phyloP scores from a whole-genome alignment of 1,139 yeast species.

The Debaryomyces subglobosus region DNA sequence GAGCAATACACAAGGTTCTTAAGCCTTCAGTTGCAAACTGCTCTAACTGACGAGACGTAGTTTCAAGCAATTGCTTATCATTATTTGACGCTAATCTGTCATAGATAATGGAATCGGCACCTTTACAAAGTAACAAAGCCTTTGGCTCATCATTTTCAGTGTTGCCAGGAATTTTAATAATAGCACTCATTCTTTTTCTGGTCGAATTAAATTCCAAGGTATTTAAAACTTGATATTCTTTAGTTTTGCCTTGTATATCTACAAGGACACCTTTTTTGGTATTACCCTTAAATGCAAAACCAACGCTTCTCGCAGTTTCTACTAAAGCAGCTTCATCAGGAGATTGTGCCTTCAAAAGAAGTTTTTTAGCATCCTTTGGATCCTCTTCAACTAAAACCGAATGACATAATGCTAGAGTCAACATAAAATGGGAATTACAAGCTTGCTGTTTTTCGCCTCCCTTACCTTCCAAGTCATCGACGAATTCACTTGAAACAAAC shows the following conservation, averaged over 20 bases:
- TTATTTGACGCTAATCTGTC: slow-evolving; percentile 40
- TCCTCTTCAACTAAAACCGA: slow-evolving; percentile 58
- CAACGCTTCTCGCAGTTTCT: slow-evolving; percentile 60
- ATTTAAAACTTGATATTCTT: slow-evolving; percentile 52
- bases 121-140: slow-evolving; percentile 50
- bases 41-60: slow-evolving; percentile 46
- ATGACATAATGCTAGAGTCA: slow-evolving; percentile 58
- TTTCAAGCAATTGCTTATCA: slow-evolving; percentile 31
- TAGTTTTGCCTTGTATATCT: slow-evolving; percentile 44
- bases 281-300: slow-evolving; percentile 51
- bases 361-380: slow-evolving; percentile 37
- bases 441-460: slow-evolving; percentile 34
- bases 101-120: slow-evolving; percentile 53
- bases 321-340: slow-evolving; percentile 71
- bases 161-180: slow-evolving; percentile 60
- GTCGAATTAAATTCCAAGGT: slow-evolving; percentile 57
- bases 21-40: slow-evolving; percentile 52
- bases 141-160: slow-evolving; percentile 36
- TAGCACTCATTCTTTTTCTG: slow-evolving; percentile 84
- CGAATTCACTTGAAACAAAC: slow-evolving; percentile 50
- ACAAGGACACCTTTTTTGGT: slow-evolving; percentile 50
- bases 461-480: slow-evolving; percentile 37
- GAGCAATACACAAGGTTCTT: slow-evolving; percentile 52
- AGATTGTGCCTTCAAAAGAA: slow-evolving; percentile 57
- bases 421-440: slow-evolving; percentile 54